These are phyloP conservation scores for Corynascus novoguineensis DNA, from an alignment of 495 filamentous ascomycete genomes.

Conservation along the genomic window DNA sequence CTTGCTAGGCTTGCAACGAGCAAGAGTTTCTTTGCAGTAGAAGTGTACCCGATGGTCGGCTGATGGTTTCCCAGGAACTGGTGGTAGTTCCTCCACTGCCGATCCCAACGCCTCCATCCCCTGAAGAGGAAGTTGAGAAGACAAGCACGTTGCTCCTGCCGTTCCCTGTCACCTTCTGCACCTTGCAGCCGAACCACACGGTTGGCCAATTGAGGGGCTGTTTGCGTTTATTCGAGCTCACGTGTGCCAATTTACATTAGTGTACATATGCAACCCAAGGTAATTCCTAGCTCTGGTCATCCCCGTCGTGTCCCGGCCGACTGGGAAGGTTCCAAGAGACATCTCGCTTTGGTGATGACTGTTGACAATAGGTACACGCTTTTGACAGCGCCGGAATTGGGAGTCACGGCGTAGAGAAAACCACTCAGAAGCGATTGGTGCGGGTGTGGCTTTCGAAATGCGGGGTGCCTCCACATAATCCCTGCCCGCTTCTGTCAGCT, in stretches of 20 bases:
- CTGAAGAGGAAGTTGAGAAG: conserved; percentile 5
- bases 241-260: background rate
- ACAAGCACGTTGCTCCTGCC: background rate
- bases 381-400: background rate
- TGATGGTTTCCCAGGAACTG: background rate
- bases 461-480: background rate
- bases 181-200: background rate
- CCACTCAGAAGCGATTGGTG: background rate
- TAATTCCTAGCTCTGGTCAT: background rate
- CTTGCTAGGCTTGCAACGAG: no score
- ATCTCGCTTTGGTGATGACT: background rate
- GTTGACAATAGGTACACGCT: no score
- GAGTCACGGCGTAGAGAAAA: background rate
- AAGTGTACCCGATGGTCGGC: background rate
- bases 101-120: background rate
- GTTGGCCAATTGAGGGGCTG: background rate
- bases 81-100: background rate
- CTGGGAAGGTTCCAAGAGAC: background rate
- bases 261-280: background rate
- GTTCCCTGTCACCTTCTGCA: background rate
- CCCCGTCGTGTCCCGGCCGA: background rate
- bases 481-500: background rate
- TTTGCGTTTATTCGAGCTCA: background rate
- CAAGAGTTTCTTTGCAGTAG: no score
- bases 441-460: background rate